phyloP scores from a whole-genome alignment of 1,139 yeast species.

The Debaryomyces coudertii region DNA sequence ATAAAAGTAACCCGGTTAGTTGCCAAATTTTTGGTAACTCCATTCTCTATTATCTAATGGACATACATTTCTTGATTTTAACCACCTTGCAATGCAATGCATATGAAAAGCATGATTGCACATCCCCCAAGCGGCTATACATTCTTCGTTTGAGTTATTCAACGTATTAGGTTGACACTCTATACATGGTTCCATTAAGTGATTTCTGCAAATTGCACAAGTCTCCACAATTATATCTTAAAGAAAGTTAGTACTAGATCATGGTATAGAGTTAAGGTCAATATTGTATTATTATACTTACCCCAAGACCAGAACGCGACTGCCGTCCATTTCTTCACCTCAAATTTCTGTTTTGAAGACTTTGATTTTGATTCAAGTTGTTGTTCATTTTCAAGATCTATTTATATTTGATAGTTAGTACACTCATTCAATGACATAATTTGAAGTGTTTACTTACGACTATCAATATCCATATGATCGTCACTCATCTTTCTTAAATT shows the following conservation, averaged over 20 bases:
- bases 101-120: constrained; percentile 95
- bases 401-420: constrained; percentile 13
- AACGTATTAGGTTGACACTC: constrained; percentile 91
- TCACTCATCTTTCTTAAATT: constrained; percentile 23
- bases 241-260: constrained; percentile 27
- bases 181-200: constrained; percentile 97
- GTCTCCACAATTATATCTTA: constrained; percentile 84
- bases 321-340: constrained; percentile 83
- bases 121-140: constrained; percentile 96
- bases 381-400: constrained; percentile 13
- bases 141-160: constrained; percentile 68
- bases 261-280: background rate
- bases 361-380: constrained; percentile 12
- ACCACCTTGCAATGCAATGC: constrained; percentile 96
- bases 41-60: constrained; percentile 96
- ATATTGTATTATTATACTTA: constrained; percentile 30
- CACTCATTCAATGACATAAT: background rate
- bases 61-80: constrained; percentile 95
- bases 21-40: constrained; percentile 84
- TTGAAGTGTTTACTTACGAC: constrained; percentile 25
- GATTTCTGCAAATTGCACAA: constrained; percentile 98
- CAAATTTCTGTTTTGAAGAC: constrained; percentile 42
- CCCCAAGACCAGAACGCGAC: constrained; percentile 99
- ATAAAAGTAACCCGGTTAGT: constrained; percentile 13
- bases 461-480: constrained; percentile 38